phyloP scores from a whole-genome alignment of 352 stramenopile genomes.

The Pythium periplocum region DNA sequence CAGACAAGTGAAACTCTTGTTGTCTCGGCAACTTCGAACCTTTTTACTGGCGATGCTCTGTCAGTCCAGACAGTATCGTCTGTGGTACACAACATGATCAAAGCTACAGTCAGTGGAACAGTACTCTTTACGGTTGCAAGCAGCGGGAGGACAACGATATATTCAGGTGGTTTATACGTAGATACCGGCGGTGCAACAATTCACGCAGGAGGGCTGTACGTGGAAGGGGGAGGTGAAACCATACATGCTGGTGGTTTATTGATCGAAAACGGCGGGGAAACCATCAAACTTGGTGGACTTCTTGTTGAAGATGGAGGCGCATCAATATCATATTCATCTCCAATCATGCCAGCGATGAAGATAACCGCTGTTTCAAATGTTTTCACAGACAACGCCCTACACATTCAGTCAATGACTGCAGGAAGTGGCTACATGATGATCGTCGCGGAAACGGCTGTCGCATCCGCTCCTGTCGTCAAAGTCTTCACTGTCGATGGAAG shows the following conservation, averaged over 20 bases:
- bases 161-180: slow-evolving; percentile 29
- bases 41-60: slow-evolving; percentile 33
- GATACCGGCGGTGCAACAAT: slow-evolving; percentile 37
- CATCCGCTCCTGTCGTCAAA: background rate
- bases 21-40: slow-evolving; percentile 17
- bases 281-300: slow-evolving; percentile 26
- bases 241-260: slow-evolving; percentile 35
- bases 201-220: slow-evolving; percentile 29
- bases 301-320: slow-evolving; percentile 30
- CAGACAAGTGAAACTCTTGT: slow-evolving; percentile 20
- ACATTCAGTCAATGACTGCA: background rate
- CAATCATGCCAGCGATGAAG: slow-evolving; percentile 16
- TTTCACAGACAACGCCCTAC: slow-evolving; percentile 13
- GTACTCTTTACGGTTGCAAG: slow-evolving; percentile 40
- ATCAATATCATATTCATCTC: slow-evolving; percentile 17
- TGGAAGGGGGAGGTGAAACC: slow-evolving; percentile 24
- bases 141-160: slow-evolving; percentile 43
- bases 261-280: slow-evolving; percentile 31
- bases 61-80: slow-evolving; percentile 31
- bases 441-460: too few relatives aligned
- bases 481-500: slow-evolving; percentile 27
- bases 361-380: slow-evolving; percentile 17
- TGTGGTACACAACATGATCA: slow-evolving; percentile 40
- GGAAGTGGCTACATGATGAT: slow-evolving; percentile 18
- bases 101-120: slow-evolving; percentile 18